Conservation (phyloP, 345 rosid species). For the Syzygium aromaticum region DNA sequence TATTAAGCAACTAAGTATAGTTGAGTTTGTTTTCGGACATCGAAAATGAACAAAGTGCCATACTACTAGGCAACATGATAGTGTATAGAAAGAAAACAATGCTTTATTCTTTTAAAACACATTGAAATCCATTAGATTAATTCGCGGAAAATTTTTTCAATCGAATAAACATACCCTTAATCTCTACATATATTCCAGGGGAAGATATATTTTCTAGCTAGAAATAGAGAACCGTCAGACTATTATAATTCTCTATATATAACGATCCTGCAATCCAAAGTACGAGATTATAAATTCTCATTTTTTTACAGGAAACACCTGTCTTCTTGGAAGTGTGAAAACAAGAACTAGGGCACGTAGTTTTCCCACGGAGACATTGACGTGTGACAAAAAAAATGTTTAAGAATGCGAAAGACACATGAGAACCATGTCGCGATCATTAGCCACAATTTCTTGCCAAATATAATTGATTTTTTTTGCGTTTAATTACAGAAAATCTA, state of each 20-base stretch:
- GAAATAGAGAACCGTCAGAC: neutral
- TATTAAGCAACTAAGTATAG: neutral
- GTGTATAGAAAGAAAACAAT: neutral
- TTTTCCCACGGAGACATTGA: neutral
- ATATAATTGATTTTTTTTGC: neutral
- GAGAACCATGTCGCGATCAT: neutral
- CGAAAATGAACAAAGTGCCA: neutral
- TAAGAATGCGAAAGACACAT: neutral
- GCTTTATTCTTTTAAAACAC: neutral
- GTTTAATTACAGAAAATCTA: neutral
- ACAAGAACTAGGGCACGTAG: neutral
- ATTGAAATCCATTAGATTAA: neutral
- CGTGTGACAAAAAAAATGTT: neutral
- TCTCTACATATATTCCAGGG: neutral
- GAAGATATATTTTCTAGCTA: neutral
- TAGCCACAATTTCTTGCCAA: neutral
- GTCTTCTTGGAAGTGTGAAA: neutral
- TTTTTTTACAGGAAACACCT: neutral
- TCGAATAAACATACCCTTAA: neutral
- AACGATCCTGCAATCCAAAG: neutral
- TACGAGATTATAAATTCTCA: neutral
- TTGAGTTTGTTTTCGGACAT: neutral
- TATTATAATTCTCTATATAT: neutral
- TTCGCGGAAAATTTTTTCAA: neutral
- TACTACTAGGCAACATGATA: neutral